Base-by-base conservation (phyloP, 2,329 filamentous ascomycete species). In the Herpomyces periplanetae region DNA sequence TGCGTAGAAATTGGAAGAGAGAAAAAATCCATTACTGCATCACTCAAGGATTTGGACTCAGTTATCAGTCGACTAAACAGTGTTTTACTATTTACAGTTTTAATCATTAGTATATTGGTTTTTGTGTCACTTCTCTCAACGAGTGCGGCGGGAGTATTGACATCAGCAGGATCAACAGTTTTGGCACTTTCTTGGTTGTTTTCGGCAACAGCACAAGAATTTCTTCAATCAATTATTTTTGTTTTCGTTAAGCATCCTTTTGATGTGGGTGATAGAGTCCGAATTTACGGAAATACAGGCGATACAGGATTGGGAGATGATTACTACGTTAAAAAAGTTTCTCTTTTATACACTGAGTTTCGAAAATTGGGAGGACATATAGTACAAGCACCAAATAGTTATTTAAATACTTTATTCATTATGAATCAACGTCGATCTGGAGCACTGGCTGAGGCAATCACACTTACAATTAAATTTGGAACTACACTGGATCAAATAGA, bases 351-450 rank as follows among this genome's bases (percentile, higher is more conserved):
- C 35, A 91, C 75, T 7, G 75, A 88, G 32, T 88, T 88, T 45
- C 88, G 88, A 48, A 88, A 88, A 45, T 75, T 88, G 65, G 63
- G 88, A 37, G 75, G 75, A 2, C 73, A 88, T 30, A 62, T 88
- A 10, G 75, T 91, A 0, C 75, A 88, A 37, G 75, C 75, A 1
- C 75, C 75, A 5, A 91, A 91, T 48, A 84, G 64, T 22, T 58
- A 87, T 14, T 51, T 91, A 21, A 91, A 88, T 39, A 69, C 56
- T 0, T 49, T 91, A 1, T 88, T 88, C 39, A 85, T 91, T 25
- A 57, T 88, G 17, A 91, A 91, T 37, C 71, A 87, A 41, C 59
- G 75, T 17, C 63, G 75, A 20, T 84, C 69, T 13, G 73, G 73
- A 26, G 64, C 62, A 3, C 48, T 88, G 3, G 71, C 75, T 2